phyloP scores from a whole-genome alignment of 1,284 basidiomycete genomes.

The Cutaneotrichosporon sp. region DNA sequence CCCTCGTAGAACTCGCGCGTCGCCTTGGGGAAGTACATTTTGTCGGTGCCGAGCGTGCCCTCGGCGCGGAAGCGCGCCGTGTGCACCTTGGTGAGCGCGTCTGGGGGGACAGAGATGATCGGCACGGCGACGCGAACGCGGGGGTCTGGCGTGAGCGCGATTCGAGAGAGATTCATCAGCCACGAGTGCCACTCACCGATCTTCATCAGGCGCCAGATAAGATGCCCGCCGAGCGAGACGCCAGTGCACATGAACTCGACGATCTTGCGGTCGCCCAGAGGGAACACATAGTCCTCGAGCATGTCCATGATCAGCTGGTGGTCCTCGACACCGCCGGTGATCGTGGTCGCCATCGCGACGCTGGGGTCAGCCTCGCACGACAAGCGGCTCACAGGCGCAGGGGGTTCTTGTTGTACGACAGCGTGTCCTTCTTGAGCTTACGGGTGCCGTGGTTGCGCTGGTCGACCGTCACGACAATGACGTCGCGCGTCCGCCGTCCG shows the following conservation, averaged over 20 bases:
- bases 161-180: too few relatives aligned
- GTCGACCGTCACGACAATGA: slow-evolving; percentile 57
- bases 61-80: slow-evolving; percentile 14
- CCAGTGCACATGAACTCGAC: slow-evolving; percentile 65
- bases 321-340: slow-evolving; percentile 55
- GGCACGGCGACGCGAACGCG: slow-evolving; percentile 19
- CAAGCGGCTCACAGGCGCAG: slow-evolving; percentile 57
- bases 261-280: slow-evolving; percentile 65
- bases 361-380: slow-evolving; percentile 9
- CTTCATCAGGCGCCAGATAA: slow-evolving; percentile 22
- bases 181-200: slow-evolving; percentile 6
- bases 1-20: slow-evolving; percentile 17
- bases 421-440: slow-evolving; percentile 56
- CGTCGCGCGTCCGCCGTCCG: slow-evolving; percentile 30
- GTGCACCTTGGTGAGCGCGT: slow-evolving; percentile 17
- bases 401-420: slow-evolving; percentile 65
- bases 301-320: slow-evolving; percentile 80
- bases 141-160: slow-evolving; percentile 7
- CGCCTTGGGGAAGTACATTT: slow-evolving; percentile 17
- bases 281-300: slow-evolving; percentile 74
- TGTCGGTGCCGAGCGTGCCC: slow-evolving; percentile 13
- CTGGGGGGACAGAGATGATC: slow-evolving; percentile 20
- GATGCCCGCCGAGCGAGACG: slow-evolving; percentile 56
- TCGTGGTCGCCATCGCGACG: slow-evolving; percentile 16
- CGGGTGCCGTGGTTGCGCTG: slow-evolving; percentile 71